Evolutionary conservation across 192 early-diverging fungal species (phyloP).

Genomic region (Backusella westeae): DNA sequence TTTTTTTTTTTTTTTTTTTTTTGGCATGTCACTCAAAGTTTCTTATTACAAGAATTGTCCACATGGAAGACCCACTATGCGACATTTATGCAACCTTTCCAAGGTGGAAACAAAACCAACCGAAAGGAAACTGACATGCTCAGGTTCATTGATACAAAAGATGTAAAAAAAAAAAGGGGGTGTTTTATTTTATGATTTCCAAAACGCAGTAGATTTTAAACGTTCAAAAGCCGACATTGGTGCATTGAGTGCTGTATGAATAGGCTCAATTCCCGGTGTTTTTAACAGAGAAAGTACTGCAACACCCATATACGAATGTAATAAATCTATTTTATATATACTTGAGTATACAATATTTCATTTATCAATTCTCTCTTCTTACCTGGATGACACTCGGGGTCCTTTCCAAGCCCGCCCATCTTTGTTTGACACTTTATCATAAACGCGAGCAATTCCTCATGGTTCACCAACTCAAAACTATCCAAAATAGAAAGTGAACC

Average conservation of each 20-base stretch:
- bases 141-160: not conserved
- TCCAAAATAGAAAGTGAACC: slow-evolving; percentile 67
- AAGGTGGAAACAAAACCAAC: not conserved
- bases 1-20: slow-evolving; percentile 20
- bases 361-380: slow-evolving; percentile 15
- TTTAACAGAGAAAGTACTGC: slow-evolving; percentile 61
- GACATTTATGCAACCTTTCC: slow-evolving; percentile 64
- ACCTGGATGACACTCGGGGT: slow-evolving; percentile 54
- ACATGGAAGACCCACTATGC: slow-evolving; percentile 76
- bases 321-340: slow-evolving; percentile 53
- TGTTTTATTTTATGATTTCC: slow-evolving; percentile 19
- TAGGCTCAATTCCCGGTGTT: slow-evolving; percentile 44
- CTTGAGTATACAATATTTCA: not conserved
- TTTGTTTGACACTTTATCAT: slow-evolving; percentile 56
- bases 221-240: slow-evolving; percentile 39
- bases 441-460: slow-evolving; percentile 52
- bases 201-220: slow-evolving; percentile 40
- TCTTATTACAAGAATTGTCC: too few relatives aligned
- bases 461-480: slow-evolving; percentile 58
- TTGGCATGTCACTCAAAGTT: too few relatives aligned
- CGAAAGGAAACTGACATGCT: not conserved
- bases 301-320: slow-evolving; percentile 86
- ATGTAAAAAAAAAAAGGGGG: not conserved
- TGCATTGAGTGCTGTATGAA: slow-evolving; percentile 58
- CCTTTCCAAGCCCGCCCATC: slow-evolving; percentile 69